Evolutionary conservation across 1,284 basidiomycete species (phyloP), one percentile per base, ranked within the genome.

Genomic region (Rhodotorula sp.): DNA sequence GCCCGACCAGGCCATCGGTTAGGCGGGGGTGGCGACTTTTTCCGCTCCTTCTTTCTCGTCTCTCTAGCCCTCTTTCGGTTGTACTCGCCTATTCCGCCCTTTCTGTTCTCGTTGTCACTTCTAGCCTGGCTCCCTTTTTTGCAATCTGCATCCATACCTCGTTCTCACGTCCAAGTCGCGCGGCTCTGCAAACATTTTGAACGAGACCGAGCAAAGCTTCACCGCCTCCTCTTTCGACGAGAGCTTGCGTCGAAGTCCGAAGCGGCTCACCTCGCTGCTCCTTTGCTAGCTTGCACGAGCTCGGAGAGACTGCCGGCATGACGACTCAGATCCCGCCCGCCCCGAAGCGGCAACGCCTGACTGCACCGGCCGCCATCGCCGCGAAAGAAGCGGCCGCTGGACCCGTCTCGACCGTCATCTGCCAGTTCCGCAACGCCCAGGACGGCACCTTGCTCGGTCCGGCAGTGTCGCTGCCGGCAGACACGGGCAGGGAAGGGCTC

Each of bases 371-470:
- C 43, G 18, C 48, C 23, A 19, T 60, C 38, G 62, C 64, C 15
- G 67, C 67, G 7, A 21, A 50, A 5, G 67, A 57, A 34, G 62
- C 57, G 54, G 18, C 63, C 58, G 26, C 62, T 45, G 56, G 43
- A 63, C 85, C 87, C 10, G 85, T 86, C 3, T 85, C 86, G 1
- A 89, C 89, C 72, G 83, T 97, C 70, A 86, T 95, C 23, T 92
- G 95, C 28, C 92, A 95, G 80, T 95, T 97, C 80, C 89, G 93
- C 54, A 90, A 90, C 23, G 91, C 93, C 73, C 89, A 93, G 69
- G 90, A 92, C 81, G 91, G 90, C 0, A 83, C 85, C 71, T 83
- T 87, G 19, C 84, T 97, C 31, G 93, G 93, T 38, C 92, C 93
- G 62, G 88, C 91, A 1, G 88, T 97, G 77, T 93, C 88, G 80